Base-by-base conservation (phyloP, 2,329 filamentous ascomycete genomes). In the Ascochyta lentis region DNA sequence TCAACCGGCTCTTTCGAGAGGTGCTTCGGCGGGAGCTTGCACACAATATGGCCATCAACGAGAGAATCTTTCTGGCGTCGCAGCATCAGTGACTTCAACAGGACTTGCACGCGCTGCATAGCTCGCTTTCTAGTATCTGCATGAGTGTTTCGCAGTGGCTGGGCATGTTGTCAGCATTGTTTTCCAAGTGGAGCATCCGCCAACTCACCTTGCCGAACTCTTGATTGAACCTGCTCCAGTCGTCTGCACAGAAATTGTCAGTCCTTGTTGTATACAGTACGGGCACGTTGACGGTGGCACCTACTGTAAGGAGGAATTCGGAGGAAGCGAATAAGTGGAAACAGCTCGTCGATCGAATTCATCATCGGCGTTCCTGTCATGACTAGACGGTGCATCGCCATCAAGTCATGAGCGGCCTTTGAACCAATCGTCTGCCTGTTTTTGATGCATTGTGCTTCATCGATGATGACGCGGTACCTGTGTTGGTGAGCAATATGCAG, bases 321-420 rank as follows among this genome's bases (percentile, higher is more conserved):
- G 15, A 96, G 80, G 69, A 96, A 97, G 2, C 85, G 83, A 40
- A 96, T 80, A 19, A 96, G 77, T 0, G 91, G 90, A 67, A 85
- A 92, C 3, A 96, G 80, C 66, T 97, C 93, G 23, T 84, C 80
- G 3, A 94, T 86, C 12, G 83, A 86, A 65, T 96, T 96, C 89
- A 95, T 95, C 89, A 94, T 92, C 0, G 91, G 91, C 0, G 91
- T 95, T 24, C 91, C 91, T 3, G 88, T 91, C 73, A 94, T 83
- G 68, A 89, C 92, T 78, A 90, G 87, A 43, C 90, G 83, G 68
- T 89, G 85, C 33, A 78, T 79, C 13, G 89, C 79, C 56, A 83
- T 77, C 15, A 95, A 74, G 10, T 77, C 72, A 62, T 80, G 84
- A 27, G 85, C 85, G 4, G 85, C 89, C 59, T 81, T 80, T 1